Conservation (phyloP, 2,329 filamentous ascomycete genomes). For the Diaporthe velutina region DNA sequence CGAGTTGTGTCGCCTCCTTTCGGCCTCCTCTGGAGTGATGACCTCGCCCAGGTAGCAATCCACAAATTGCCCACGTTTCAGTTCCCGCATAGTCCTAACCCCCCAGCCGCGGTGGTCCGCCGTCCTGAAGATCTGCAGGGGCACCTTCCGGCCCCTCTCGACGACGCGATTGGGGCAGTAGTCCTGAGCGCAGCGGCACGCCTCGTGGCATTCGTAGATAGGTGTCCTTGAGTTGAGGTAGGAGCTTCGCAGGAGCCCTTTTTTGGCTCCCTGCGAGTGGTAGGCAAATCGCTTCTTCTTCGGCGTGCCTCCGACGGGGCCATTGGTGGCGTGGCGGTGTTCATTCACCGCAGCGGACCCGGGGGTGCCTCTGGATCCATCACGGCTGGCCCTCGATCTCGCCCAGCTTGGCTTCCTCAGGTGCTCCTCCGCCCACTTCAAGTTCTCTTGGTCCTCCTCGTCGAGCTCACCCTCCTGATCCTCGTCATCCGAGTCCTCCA, state of each 20-base stretch:
- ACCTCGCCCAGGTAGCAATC: slow-evolving; percentile 83
- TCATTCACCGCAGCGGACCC: background rate
- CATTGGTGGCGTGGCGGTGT: background rate
- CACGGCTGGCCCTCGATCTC: slow-evolving; percentile 25
- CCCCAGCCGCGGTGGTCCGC: slow-evolving; percentile 79
- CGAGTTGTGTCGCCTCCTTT: slow-evolving; percentile 70
- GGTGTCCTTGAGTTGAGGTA: slow-evolving; percentile 68
- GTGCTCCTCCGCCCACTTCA: slow-evolving; percentile 34
- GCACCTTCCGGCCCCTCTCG: slow-evolving; percentile 77
- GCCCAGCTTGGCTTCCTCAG: slow-evolving; percentile 38
- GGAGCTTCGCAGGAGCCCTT: slow-evolving; percentile 64
- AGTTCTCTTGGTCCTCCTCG: slow-evolving; percentile 45
- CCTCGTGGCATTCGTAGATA: slow-evolving; percentile 85
- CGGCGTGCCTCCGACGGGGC: slow-evolving; percentile 12
- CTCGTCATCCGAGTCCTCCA: slow-evolving; percentile 68
- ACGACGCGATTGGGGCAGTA: slow-evolving; percentile 82
- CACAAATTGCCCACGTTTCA: slow-evolving; percentile 82
- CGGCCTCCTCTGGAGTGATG: slow-evolving; percentile 74
- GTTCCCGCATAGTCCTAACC: slow-evolving; percentile 72
- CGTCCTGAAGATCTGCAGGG: slow-evolving; percentile 84
- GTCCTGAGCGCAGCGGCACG: slow-evolving; percentile 72
- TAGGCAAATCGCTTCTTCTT: slow-evolving; percentile 71
- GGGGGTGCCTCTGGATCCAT: slow-evolving; percentile 23
- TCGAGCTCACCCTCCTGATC: slow-evolving; percentile 62
- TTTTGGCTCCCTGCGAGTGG: slow-evolving; percentile 64